These are phyloP conservation scores for Holtermanniella nyarrowii DNA, from an alignment of 768 basidiomycete genomes.

Conservation along the genomic window DNA sequence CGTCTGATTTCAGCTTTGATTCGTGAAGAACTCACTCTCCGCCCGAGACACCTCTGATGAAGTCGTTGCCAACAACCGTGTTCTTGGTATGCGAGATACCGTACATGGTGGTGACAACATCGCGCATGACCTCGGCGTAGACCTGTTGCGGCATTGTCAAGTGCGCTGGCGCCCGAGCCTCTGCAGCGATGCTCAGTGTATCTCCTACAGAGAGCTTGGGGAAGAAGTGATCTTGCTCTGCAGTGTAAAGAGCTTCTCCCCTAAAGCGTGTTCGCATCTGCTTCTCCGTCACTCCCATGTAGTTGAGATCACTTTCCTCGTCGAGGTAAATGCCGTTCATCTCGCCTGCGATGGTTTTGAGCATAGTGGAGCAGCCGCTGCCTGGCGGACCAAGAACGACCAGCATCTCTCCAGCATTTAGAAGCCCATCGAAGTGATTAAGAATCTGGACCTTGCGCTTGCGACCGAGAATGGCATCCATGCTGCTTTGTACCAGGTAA, in stretches of 20 bases:
- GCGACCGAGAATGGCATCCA: conserved; percentile 20
- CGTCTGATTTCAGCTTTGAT: no score
- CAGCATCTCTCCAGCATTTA: conserved; percentile 64
- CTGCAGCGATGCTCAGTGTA: conserved; percentile 13
- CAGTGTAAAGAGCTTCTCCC: conserved; percentile 31
- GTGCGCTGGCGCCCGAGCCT: conserved; percentile 20
- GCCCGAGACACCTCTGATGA: conserved; percentile 47
- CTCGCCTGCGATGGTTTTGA: conserved; percentile 45
- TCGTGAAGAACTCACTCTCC: conserved; percentile 27
- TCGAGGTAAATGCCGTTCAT: conserved; percentile 18
- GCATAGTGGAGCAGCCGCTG: conserved; percentile 40
- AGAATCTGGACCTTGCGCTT: conserved; percentile 46
- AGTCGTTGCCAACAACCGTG: conserved; percentile 63
- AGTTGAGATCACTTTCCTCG: conserved; percentile 10
- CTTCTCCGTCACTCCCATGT: conserved; percentile 36
- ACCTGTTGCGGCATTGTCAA: conserved; percentile 34
- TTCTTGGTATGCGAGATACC: conserved; percentile 59
- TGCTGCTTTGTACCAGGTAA: conserved; percentile 11
- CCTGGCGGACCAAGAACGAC: conserved; percentile 44
- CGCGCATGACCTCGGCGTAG: conserved; percentile 38
- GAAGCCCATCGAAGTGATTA: conserved; percentile 52
- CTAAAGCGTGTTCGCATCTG: conserved; percentile 45
- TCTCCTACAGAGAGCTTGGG: conserved; percentile 20
- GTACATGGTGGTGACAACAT: conserved; percentile 53
- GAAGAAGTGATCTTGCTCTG: conserved; percentile 31